These are phyloP conservation scores for Aspergillus thermomutatus DNA, from an alignment of 2,329 filamentous ascomycete genomes.

Conservation along the genomic window DNA sequence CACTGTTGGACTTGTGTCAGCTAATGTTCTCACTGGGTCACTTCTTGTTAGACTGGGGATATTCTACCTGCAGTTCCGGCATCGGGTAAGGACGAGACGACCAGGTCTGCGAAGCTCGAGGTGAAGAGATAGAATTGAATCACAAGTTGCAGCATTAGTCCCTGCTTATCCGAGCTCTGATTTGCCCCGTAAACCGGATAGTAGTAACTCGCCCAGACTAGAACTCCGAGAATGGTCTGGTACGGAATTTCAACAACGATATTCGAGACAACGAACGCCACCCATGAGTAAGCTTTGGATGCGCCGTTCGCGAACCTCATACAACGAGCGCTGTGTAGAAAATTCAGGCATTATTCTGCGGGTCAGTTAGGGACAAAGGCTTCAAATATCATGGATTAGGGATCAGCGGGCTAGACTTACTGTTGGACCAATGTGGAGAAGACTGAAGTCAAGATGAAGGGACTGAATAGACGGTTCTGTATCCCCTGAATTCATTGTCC, in stretches of 20 bases:
- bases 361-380: no score
- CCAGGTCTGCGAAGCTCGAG: conserved; percentile 72
- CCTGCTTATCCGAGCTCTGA: conserved; percentile 62
- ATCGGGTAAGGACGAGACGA: conserved; percentile 70
- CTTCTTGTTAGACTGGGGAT: no score
- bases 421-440: conserved; percentile 59
- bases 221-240: conserved; percentile 68
- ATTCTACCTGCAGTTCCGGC: conserved; percentile 63
- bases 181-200: conserved; percentile 67
- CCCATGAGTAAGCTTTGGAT: conserved; percentile 71
- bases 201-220: conserved; percentile 80
- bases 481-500: conserved; percentile 72
- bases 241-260: conserved; percentile 74
- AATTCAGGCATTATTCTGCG: conserved; percentile 54
- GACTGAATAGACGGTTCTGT: conserved; percentile 84
- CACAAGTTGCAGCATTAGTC: conserved; percentile 73
- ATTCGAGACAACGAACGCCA: conserved; percentile 67
- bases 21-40: no score
- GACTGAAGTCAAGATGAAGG: conserved; percentile 79
- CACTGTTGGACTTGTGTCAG: no score
- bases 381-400: no score
- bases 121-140: conserved; percentile 75
- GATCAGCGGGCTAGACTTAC: not conserved
- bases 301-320: conserved; percentile 59
- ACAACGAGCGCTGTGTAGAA: conserved; percentile 55